Conservation (phyloP, 2,329 filamentous ascomycete genomes). For the Aspergillus pseudoviridinutans region DNA sequence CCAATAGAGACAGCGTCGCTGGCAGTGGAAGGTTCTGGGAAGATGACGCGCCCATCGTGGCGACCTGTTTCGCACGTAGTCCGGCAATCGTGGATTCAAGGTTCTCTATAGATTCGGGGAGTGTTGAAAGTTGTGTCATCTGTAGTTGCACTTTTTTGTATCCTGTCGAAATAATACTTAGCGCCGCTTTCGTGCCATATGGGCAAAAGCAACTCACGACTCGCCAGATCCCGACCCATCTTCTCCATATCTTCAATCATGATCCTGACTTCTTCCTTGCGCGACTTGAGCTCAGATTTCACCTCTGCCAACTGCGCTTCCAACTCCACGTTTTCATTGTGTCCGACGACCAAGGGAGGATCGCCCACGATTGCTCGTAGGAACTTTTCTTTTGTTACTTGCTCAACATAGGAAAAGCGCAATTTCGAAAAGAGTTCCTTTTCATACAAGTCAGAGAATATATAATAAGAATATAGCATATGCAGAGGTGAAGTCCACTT, state of each 20-base stretch:
- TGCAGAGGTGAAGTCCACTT: neutral
- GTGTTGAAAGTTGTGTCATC: slow-evolving; percentile 46
- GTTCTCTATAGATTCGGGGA: slow-evolving; percentile 51
- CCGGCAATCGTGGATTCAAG: slow-evolving; percentile 49
- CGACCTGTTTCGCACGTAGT: slow-evolving; percentile 53
- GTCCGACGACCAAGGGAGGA: slow-evolving; percentile 77
- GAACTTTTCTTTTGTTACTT: slow-evolving; percentile 98
- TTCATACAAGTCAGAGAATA: neutral
- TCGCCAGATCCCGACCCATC: slow-evolving; percentile 62
- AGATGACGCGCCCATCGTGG: slow-evolving; percentile 54
- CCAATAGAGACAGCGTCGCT: slow-evolving; percentile 37
- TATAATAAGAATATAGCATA: neutral
- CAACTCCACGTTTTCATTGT: slow-evolving; percentile 74
- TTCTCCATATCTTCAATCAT: slow-evolving; percentile 71
- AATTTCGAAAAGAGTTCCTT: slow-evolving; percentile 90
- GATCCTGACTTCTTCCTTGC: slow-evolving; percentile 72
- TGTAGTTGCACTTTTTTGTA: slow-evolving; percentile 54
- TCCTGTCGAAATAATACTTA: slow-evolving; percentile 29
- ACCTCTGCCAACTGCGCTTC: slow-evolving; percentile 65
- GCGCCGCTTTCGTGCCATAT: neutral
- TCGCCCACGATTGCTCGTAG: slow-evolving; percentile 88
- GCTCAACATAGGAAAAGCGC: slow-evolving; percentile 95
- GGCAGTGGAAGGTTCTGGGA: slow-evolving; percentile 39
- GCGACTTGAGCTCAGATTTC: slow-evolving; percentile 72
- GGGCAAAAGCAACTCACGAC: slow-evolving; percentile 32